These are phyloP conservation scores for Pelargonium australe DNA, from an alignment of 441 rosid species.

Conservation along the genomic window DNA sequence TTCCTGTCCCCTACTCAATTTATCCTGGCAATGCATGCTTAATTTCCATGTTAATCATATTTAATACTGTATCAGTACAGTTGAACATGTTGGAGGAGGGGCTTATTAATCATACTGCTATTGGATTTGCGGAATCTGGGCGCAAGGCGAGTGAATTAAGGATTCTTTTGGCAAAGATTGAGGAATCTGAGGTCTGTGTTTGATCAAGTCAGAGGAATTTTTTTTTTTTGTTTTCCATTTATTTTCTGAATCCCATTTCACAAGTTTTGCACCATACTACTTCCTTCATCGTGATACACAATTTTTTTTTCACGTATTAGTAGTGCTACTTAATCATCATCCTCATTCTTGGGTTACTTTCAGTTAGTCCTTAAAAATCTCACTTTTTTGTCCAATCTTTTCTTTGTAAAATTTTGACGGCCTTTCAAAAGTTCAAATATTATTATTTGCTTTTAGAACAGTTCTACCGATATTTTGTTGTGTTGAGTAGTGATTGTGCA, in stretches of 20 bases:
- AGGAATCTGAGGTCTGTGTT: constrained; percentile 85
- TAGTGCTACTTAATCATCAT: background rate
- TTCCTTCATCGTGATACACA: background rate
- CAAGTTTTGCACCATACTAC: background rate
- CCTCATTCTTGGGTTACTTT: constrained; percentile 2
- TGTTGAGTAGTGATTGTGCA: constrained; percentile 2
- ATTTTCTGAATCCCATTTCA: background rate
- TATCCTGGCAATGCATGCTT: constrained; percentile 13
- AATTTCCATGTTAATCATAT: constrained; percentile 18
- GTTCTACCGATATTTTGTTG: background rate
- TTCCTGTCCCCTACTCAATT: constrained; percentile 22
- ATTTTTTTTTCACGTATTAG: background rate
- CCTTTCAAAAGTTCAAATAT: background rate
- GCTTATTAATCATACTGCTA: constrained; percentile 78
- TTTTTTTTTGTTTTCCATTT: background rate
- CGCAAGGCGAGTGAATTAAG: constrained; percentile 72
- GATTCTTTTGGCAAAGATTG: constrained; percentile 82
- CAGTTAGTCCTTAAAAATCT: background rate
- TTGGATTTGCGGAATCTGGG: constrained; percentile 94
- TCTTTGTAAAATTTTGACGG: background rate
- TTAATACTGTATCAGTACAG: constrained; percentile 39
- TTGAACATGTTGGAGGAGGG: constrained; percentile 94
- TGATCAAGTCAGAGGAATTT: background rate
- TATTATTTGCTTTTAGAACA: background rate
- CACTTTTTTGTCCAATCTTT: background rate